Evolutionary conservation across 2,329 filamentous ascomycete species (phyloP).

Genomic region (Trichophyton schoenleinii): DNA sequence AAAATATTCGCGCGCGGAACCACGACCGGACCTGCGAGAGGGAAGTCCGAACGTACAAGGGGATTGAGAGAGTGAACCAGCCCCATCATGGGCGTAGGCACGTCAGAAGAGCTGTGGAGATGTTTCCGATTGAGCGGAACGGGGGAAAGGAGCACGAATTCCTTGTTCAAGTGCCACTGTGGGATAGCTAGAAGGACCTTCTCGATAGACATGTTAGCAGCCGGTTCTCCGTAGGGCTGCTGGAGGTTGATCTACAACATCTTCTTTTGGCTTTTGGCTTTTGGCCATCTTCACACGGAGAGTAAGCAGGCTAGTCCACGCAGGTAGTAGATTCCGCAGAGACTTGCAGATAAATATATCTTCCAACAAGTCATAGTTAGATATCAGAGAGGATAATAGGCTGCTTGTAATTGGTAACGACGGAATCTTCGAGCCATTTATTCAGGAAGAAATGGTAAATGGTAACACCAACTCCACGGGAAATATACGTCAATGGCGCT

Average conservation of each 20-base stretch:
- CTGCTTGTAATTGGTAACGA: constrained; percentile 5
- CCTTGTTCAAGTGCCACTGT: constrained; percentile 22
- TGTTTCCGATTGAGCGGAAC: constrained; percentile 21
- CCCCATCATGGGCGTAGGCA: constrained; percentile 20
- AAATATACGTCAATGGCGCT: background rate
- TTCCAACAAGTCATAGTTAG: background rate
- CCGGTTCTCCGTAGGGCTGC: constrained; percentile 14
- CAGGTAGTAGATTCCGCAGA: constrained; percentile 5
- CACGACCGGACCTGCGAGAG: constrained; percentile 11
- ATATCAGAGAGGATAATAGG: constrained; percentile 7
- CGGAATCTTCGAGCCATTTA: constrained; percentile 4
- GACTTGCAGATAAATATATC: background rate
- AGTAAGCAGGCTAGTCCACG: constrained; percentile 2
- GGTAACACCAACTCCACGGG: constrained; percentile 5
- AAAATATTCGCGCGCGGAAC: constrained; percentile 17
- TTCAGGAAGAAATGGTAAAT: constrained; percentile 4
- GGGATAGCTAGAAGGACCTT: constrained; percentile 24
- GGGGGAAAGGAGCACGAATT: constrained; percentile 17
- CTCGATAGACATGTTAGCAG: constrained; percentile 15
- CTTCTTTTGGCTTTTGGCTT: constrained; percentile 8
- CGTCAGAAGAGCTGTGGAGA: constrained; percentile 22
- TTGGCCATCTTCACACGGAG: constrained; percentile 5
- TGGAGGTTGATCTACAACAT: constrained; percentile 5
- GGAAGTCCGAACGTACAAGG: constrained; percentile 22
- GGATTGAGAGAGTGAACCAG: constrained; percentile 17